Conservation (phyloP, 2,329 filamentous ascomycete species). For the Fusarium stilboides region DNA sequence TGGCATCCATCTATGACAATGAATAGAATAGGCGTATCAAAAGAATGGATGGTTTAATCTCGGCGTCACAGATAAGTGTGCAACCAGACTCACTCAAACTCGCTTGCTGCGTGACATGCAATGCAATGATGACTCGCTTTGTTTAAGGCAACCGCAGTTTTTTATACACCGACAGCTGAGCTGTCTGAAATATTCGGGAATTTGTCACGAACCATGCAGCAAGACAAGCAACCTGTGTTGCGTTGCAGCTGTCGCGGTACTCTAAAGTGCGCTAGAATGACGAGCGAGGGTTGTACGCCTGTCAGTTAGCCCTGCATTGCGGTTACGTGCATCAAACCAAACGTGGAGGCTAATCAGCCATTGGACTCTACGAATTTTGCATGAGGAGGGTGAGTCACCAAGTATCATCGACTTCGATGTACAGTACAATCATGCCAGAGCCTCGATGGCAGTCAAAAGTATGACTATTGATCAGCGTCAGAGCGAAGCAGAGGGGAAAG, state of each 20-base stretch:
- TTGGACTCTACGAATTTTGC: conserved; percentile 20
- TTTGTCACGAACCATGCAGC: conserved; percentile 19
- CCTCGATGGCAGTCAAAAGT: conserved; percentile 20
- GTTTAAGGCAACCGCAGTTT: conserved; percentile 18
- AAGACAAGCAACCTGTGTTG: background rate
- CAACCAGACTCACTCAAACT: conserved; percentile 8
- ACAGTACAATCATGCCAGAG: conserved; percentile 18
- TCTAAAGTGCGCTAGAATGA: background rate
- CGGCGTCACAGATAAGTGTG: conserved; percentile 24
- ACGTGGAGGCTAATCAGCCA: background rate
- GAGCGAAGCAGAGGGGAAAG: conserved; percentile 1
- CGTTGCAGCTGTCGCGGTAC: conserved; percentile 9
- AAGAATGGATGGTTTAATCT: conserved; percentile 33
- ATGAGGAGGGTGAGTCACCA: conserved; percentile 32
- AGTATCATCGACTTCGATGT: conserved; percentile 18
- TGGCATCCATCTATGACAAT: conserved; percentile 16
- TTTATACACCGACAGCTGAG: background rate
- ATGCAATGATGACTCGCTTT: conserved; percentile 17
- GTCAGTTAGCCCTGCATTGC: conserved; percentile 29
- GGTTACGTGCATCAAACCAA: conserved; percentile 31
- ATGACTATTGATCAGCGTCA: conserved; percentile 12
- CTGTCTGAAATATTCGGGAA: conserved; percentile 12
- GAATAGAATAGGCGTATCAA: conserved; percentile 38
- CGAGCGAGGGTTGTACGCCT: conserved; percentile 14
- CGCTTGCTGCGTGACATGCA: conserved; percentile 29